A percentile compares a stretch with the other conserved stretches of the same genome.
phyloP scores from a whole-genome alignment of 179 eudicot species.

The Camellia oleifera region DNA sequence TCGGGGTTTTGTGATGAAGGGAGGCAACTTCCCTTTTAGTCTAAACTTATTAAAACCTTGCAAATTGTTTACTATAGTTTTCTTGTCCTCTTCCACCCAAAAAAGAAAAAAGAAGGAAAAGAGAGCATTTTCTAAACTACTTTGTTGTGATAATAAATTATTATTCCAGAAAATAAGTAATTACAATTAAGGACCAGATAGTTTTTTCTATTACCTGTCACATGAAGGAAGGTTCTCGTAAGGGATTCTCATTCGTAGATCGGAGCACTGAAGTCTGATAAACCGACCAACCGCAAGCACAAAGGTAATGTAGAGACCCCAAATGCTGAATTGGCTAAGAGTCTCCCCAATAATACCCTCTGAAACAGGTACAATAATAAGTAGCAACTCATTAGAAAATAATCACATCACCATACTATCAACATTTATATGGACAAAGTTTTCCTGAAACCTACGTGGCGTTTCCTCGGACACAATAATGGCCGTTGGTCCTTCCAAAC shows the following conservation, averaged over 20 bases:
- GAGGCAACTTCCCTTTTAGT: background rate
- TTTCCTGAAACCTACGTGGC: slow-evolving; percentile 72
- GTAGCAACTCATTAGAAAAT: slow-evolving; percentile 1
- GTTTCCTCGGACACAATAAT: slow-evolving; percentile 92
- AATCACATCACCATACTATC: slow-evolving; percentile 16
- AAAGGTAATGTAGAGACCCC: slow-evolving; percentile 97
- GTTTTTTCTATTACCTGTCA: slow-evolving; percentile 58
- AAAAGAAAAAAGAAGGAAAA: background rate
- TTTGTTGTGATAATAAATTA: background rate
- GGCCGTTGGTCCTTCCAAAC: slow-evolving; percentile 80
- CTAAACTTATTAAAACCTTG: background rate
- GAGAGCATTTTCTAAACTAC: background rate
- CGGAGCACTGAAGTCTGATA: slow-evolving; percentile 97
- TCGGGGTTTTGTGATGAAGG: background rate
- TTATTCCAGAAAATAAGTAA: background rate
- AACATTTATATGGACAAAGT: slow-evolving; percentile 5
- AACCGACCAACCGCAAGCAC: slow-evolving; percentile 98
- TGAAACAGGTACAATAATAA: slow-evolving; percentile 23
- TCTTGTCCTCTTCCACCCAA: too few species aligned
- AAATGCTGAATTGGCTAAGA: slow-evolving; percentile 94
- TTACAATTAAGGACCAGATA: background rate
- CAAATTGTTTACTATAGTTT: background rate
- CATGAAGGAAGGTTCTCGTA: slow-evolving; percentile 95
- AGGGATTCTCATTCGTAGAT: slow-evolving; percentile 93
- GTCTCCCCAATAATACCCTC: slow-evolving; percentile 97